These are phyloP conservation scores for Podaxis sp. DNA, from an alignment of 768 basidiomycete species.

Conservation along the genomic window DNA sequence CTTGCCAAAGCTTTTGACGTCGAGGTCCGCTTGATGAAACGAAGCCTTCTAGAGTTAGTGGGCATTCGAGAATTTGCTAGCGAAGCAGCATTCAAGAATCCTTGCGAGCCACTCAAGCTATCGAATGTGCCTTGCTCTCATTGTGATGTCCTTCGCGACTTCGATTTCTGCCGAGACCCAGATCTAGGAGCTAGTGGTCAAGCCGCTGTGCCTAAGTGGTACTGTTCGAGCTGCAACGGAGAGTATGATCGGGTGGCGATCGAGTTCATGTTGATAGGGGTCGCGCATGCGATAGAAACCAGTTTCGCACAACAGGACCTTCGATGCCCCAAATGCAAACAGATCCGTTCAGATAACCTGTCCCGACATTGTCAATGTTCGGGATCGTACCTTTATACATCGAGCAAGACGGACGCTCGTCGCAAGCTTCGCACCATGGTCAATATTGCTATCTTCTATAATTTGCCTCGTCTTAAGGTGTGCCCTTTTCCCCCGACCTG, in stretches of 20 bases:
- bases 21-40: slow-evolving; percentile 86
- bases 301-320: slow-evolving; percentile 89
- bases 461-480: slow-evolving; percentile 67
- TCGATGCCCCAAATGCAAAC: slow-evolving; percentile 84
- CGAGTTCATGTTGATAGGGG: slow-evolving; percentile 81
- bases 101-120: slow-evolving; percentile 85
- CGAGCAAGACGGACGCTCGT: slow-evolving; percentile 71
- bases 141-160: slow-evolving; percentile 84
- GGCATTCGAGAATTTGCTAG: slow-evolving; percentile 83
- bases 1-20: slow-evolving; percentile 80
- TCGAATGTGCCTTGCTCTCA: slow-evolving; percentile 85
- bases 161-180: slow-evolving; percentile 94
- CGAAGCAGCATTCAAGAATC: slow-evolving; percentile 87
- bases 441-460: slow-evolving; percentile 78
- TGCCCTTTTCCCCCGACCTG: slow-evolving; percentile 15
- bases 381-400: slow-evolving; percentile 72
- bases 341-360: slow-evolving; percentile 87
- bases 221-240: slow-evolving; percentile 69
- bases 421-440: slow-evolving; percentile 78
- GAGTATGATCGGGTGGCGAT: slow-evolving; percentile 90
- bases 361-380: slow-evolving; percentile 87
- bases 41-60: slow-evolving; percentile 86
- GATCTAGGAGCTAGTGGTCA: slow-evolving; percentile 67
- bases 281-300: slow-evolving; percentile 68
- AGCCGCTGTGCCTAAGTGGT: slow-evolving; percentile 59